phyloP scores from a whole-genome alignment of 2,329 filamentous ascomycete genomes.

The Biscogniauxia sp. region DNA sequence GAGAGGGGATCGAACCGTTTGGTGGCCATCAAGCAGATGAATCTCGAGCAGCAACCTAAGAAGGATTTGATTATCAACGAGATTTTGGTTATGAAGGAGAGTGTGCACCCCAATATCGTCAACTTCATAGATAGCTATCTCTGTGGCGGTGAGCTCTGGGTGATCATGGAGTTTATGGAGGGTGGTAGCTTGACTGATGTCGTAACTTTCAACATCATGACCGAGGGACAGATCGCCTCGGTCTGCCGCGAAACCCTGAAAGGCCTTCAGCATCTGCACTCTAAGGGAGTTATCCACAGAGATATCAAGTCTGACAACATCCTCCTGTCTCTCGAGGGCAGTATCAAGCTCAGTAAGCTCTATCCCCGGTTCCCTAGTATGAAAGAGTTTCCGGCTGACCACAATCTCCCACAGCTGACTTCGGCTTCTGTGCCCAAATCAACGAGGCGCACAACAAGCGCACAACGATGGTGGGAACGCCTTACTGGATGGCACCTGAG shows the following conservation, averaged over 20 bases:
- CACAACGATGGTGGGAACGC: constrained; percentile 97
- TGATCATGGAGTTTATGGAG: constrained; percentile 99
- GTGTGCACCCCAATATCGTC: constrained; percentile 96
- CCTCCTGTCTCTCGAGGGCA: constrained; percentile 85
- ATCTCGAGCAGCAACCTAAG: constrained; percentile 95
- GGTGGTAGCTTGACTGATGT: constrained; percentile 96
- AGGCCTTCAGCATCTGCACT: constrained; percentile 92
- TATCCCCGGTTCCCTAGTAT: neutral
- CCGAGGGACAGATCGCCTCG: constrained; percentile 92
- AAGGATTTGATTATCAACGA: constrained; percentile 99
- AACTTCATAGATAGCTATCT: constrained; percentile 99
- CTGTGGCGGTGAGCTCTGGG: constrained; percentile 88
- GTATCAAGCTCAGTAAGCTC: constrained; percentile 90
- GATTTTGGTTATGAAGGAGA: constrained; percentile 98
- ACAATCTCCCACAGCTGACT: constrained; percentile 67
- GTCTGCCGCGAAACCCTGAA: constrained; percentile 92
- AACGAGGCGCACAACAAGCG: constrained; percentile 96
- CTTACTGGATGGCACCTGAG: constrained; percentile 99
- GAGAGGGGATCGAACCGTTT: constrained; percentile 80
- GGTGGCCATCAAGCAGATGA: constrained; percentile 99
- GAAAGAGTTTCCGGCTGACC: constrained; percentile 12
- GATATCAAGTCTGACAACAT: constrained; percentile 99
- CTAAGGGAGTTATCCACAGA: constrained; percentile 95
- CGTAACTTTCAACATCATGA: constrained; percentile 99
- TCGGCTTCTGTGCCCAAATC: constrained; percentile 97